Evolutionary conservation across 2,329 filamentous ascomycete genomes (phyloP).

Genomic region (Alternaria panax): DNA sequence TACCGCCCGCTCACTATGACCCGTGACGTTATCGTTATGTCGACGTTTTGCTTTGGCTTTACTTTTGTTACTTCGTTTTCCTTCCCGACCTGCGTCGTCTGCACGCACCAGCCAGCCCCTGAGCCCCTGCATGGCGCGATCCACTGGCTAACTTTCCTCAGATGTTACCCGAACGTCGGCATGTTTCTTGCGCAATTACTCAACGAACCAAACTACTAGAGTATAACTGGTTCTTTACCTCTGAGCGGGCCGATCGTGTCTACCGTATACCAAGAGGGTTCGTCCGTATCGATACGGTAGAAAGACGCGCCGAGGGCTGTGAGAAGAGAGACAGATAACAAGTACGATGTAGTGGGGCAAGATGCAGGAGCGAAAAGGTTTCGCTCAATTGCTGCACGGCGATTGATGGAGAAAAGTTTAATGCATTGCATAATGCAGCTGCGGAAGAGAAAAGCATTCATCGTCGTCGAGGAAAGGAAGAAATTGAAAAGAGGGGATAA

Average conservation of each 20-base stretch:
- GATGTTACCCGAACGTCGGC: not conserved
- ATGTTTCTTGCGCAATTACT: not conserved
- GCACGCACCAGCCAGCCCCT: not conserved
- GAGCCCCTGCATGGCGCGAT: constrained; percentile 1
- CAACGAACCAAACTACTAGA: constrained; percentile 1
- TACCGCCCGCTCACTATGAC: not conserved
- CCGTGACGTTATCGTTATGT: constrained; percentile 2
- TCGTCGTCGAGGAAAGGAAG: not conserved
- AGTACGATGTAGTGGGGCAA: not conserved
- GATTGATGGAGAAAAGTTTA: not conserved
- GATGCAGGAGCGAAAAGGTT: not conserved
- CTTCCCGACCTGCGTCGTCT: not conserved
- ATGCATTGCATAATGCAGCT: not conserved
- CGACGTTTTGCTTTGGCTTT: not conserved
- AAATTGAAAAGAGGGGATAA: not conserved
- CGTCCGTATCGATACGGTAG: not conserved
- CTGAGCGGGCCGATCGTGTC: not conserved
- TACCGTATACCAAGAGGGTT: not conserved
- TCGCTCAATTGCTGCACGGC: not conserved
- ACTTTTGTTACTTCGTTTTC: not conserved
- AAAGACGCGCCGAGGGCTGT: not conserved
- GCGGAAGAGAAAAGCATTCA: not conserved
- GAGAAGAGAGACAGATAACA: not conserved
- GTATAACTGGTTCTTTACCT: not conserved
- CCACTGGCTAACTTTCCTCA: not conserved